phyloP scores from a whole-genome alignment of 495 filamentous ascomycete species.

The Copromyces sp. region DNA sequence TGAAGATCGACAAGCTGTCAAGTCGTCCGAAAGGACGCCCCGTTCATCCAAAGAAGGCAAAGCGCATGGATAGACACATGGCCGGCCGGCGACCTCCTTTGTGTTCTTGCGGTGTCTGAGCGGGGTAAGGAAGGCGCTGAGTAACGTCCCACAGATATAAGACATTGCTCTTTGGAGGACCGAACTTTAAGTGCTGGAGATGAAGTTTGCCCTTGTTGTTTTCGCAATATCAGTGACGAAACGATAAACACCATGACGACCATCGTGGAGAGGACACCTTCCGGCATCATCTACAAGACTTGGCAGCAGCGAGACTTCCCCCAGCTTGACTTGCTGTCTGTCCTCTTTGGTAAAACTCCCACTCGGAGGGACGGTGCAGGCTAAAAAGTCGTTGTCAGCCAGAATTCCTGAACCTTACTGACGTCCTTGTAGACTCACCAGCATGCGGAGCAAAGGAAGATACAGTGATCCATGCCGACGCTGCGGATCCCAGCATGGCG shows the following conservation, averaged over 20 bases:
- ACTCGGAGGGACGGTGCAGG: not conserved
- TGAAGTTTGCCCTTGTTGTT: not conserved
- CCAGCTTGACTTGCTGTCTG: constrained; percentile 5
- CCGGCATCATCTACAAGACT: constrained; percentile 92
- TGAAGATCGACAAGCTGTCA: not conserved
- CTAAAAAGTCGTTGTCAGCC: not conserved
- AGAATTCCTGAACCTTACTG: not conserved
- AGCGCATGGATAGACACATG: not conserved
- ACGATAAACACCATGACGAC: not conserved
- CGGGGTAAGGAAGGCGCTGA: not conserved
- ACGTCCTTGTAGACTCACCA: not conserved
- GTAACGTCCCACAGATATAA: not conserved
- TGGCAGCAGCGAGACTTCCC: constrained; percentile 28
- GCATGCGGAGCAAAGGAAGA: constrained; percentile 9
- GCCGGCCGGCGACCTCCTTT: not conserved
- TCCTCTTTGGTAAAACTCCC: constrained; percentile 9
- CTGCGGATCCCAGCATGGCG: constrained; percentile 34
- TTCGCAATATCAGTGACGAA: not conserved
- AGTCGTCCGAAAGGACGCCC: not conserved
- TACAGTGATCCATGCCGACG: constrained; percentile 26
- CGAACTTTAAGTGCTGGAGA: not conserved
- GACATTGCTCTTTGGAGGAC: not conserved
- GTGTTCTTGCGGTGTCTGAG: not conserved
- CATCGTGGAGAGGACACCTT: constrained; percentile 76
- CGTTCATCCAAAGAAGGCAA: not conserved